Conservation (phyloP, 768 basidiomycete genomes). For the Botryobasidium botryosum region DNA sequence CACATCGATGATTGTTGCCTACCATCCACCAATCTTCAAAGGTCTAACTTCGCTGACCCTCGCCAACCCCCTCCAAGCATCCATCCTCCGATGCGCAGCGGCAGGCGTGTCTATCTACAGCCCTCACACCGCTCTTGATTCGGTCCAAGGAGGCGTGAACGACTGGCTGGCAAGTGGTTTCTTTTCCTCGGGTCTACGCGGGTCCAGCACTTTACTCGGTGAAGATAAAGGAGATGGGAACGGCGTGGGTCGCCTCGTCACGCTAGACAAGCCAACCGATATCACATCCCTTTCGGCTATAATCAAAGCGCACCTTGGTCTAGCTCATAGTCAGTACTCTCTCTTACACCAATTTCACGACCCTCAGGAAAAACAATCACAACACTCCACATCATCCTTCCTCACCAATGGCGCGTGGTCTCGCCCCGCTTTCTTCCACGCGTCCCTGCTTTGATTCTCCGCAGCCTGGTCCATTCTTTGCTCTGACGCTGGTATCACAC, state of each 20-base stretch:
- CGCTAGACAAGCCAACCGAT: constrained; percentile 35
- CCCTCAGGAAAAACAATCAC: background rate
- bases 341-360: background rate
- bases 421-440: no score
- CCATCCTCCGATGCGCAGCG: constrained; percentile 63
- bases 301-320: constrained; percentile 50
- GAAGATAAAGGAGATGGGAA: constrained; percentile 16
- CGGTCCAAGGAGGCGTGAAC: constrained; percentile 71
- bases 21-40: constrained; percentile 75
- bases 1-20: constrained; percentile 55
- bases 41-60: constrained; percentile 62
- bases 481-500: constrained; percentile 15
- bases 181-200: constrained; percentile 3
- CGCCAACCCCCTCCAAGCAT: constrained; percentile 57
- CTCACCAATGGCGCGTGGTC: no score
- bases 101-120: constrained; percentile 72
- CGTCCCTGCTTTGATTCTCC: no score
- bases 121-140: constrained; percentile 81
- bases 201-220: constrained; percentile 3
- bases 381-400: background rate
- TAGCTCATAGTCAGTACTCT: constrained; percentile 36
- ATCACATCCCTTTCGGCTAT: constrained; percentile 44
- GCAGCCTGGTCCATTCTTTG: constrained; percentile 3
- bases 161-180: constrained; percentile 57
- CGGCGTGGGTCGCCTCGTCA: constrained; percentile 55